Evolutionary conservation across 257 asterid species (phyloP).

Genomic region (Striga asiatica): DNA sequence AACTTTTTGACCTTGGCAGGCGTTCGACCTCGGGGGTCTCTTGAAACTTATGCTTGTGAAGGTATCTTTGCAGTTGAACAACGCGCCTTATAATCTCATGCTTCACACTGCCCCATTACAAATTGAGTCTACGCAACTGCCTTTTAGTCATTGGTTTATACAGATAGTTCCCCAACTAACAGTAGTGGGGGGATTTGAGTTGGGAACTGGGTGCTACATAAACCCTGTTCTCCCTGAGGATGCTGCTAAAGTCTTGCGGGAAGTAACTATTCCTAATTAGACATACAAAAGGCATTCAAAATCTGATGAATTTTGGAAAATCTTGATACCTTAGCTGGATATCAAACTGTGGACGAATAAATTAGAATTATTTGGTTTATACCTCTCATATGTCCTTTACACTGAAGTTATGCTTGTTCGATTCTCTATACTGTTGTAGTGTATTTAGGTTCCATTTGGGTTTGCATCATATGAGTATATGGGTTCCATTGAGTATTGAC

Average conservation of each 20-base stretch:
- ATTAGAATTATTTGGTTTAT: too few relatives aligned
- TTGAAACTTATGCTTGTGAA: constrained; percentile 66
- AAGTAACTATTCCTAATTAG: constrained; percentile 37
- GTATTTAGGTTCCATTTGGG: too few relatives aligned
- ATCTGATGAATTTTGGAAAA: too few relatives aligned
- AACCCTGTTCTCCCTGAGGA: constrained; percentile 96
- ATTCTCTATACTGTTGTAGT: too few relatives aligned
- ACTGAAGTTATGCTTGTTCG: too few relatives aligned
- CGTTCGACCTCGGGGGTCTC: constrained; percentile 67
- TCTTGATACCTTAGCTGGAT: too few relatives aligned
- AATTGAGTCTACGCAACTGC: constrained; percentile 26
- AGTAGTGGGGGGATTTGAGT: constrained; percentile 70
- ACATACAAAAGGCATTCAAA: too few relatives aligned
- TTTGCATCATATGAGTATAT: too few relatives aligned
- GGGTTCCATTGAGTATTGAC: too few relatives aligned
- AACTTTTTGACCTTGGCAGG: constrained; percentile 34
- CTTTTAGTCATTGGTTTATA: constrained; percentile 74
- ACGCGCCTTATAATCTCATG: constrained; percentile 78
- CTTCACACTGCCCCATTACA: constrained; percentile 63
- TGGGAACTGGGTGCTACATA: constrained; percentile 72
- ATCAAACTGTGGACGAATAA: too few relatives aligned
- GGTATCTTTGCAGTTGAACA: constrained; percentile 65
- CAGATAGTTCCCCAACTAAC: constrained; percentile 81
- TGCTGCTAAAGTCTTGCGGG: constrained; percentile 75
- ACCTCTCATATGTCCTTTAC: too few relatives aligned